A percentile compares a stretch with the other conserved stretches of the same genome.
Evolutionary conservation across 176 grass and related monocot genomes (phyloP).

Genomic region (Aegilops bicornis): DNA sequence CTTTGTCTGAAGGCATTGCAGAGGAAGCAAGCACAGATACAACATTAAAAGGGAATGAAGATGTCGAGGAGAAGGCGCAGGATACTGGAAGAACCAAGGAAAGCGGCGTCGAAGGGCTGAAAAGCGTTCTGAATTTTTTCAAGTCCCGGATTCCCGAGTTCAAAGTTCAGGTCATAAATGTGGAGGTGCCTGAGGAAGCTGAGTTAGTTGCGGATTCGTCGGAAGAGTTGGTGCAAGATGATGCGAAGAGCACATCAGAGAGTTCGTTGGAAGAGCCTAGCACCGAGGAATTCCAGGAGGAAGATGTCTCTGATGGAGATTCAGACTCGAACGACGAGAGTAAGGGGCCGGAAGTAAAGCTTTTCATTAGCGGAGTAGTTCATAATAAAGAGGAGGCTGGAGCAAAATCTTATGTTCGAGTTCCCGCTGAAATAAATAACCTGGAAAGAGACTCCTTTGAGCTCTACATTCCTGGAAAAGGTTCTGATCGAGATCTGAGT

Average conservation of each 20-base stretch:
- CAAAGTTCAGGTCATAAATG: constrained; percentile 68
- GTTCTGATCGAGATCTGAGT: constrained; percentile 41
- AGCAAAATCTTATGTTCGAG: constrained; percentile 56
- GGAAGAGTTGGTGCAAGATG: constrained; percentile 64
- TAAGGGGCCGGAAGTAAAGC: constrained; percentile 61
- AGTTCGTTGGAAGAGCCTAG: constrained; percentile 40
- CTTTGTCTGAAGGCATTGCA: constrained; percentile 22
- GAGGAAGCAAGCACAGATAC: constrained; percentile 39
- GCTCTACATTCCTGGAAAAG: constrained; percentile 68
- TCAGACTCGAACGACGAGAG: constrained; percentile 51
- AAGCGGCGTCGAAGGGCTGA: constrained; percentile 53
- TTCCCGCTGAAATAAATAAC: constrained; percentile 83
- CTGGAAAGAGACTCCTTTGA: constrained; percentile 81
- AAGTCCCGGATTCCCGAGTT: constrained; percentile 80
- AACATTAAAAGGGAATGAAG: constrained; percentile 35
- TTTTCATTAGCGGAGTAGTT: constrained; percentile 88
- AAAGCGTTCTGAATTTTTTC: constrained; percentile 72
- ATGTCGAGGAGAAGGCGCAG: constrained; percentile 40
- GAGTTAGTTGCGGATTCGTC: constrained; percentile 47
- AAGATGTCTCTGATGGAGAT: constrained; percentile 47
- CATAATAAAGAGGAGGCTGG: constrained; percentile 78
- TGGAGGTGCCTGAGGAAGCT: constrained; percentile 52
- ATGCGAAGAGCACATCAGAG: constrained; percentile 51
- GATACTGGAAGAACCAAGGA: constrained; percentile 46
- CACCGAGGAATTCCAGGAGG: constrained; percentile 49